Base-by-base conservation (phyloP, 2,329 filamentous ascomycete species). In the Grosmannia clavigera region DNA sequence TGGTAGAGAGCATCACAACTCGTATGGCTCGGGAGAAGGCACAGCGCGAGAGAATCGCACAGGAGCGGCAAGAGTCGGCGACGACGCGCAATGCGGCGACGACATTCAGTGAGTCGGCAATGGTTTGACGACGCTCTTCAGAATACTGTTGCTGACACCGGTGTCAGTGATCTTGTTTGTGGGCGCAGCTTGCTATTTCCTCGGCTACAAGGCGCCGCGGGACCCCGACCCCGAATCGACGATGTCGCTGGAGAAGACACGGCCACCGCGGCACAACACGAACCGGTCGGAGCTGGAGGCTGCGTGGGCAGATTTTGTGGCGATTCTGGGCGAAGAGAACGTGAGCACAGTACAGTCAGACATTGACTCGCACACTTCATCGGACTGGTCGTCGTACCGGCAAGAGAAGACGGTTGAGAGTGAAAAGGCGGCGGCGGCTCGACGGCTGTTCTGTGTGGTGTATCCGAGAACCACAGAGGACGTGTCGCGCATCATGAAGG, bases 401-500 rank as follows among this genome's bases (percentile, higher is more conserved):
- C 59, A 58, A n/a, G 57, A 61, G 16, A 50, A 33, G 35, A 29
- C 19, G 19, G 27, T 16, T 1, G 55, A 14, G 25, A 22, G 29
- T 33, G 43, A 27, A 33, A 46, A 53, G 54, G 72, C 55, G 19
- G 72, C 73, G 35, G 71, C 75, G 16, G 69, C 75, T 2, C 75
- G 83, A 61, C 74, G 76, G 53, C 79, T 83, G 14, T 87, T 87
- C 68, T 80, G 90, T 70, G 78, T 96, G 58, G 80, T 95, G 50
- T 92, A 85, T 69, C 92, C 91, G 0, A 77, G 74, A 52, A 83
- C 79, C 43, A 96, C 92, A 1, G 86, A 92, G 64, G 86, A 96
- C 66, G 90, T 95, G 10, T 87, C 87, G n/a, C 77, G 80, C 64
- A 83, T 96, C 62, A 92, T 95, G 86, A 92, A 92, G 75, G 75